phyloP scores from a whole-genome alignment of 2,329 filamentous ascomycete genomes.

The Pseudogymnoascus sp. region DNA sequence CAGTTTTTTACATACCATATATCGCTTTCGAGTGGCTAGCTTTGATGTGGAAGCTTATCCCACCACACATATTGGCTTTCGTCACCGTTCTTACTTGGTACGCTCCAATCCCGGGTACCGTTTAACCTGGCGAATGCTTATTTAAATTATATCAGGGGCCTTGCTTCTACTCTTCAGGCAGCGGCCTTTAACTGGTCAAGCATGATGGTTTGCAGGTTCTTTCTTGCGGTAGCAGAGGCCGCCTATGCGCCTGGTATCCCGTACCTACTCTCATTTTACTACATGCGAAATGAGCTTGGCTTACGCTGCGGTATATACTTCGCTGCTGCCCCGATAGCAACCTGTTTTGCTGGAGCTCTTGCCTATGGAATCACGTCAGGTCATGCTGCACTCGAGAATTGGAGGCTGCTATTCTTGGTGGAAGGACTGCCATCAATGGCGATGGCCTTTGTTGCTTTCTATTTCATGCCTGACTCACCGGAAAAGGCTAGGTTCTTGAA shows the following conservation, averaged over 20 bases:
- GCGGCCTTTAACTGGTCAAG: conserved; percentile 28
- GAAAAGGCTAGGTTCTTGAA: conserved; percentile 41
- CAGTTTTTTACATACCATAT: conserved; percentile 33
- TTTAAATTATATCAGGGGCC: conserved; percentile 12
- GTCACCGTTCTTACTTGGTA: conserved; percentile 1
- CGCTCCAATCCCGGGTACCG: not conserved
- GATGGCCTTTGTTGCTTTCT: conserved; percentile 45
- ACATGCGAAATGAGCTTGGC: conserved; percentile 51
- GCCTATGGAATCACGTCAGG: conserved; percentile 62
- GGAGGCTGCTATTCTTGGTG: conserved; percentile 57
- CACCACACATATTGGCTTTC: conserved; percentile 30
- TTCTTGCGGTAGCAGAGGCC: conserved; percentile 37
- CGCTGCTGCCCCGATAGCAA: conserved; percentile 54
- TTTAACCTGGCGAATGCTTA: not conserved
- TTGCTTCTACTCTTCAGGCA: conserved; percentile 26
- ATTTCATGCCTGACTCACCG: conserved; percentile 44
- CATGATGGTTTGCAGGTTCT: conserved; percentile 32
- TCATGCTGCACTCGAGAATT: conserved; percentile 45
- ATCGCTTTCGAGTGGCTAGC: conserved; percentile 33
- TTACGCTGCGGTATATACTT: conserved; percentile 64
- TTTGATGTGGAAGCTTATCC: conserved; percentile 31
- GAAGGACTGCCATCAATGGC: conserved; percentile 54
- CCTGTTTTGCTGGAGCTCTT: conserved; percentile 59
- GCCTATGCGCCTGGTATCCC: conserved; percentile 35
- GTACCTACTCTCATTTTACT: conserved; percentile 39